These are phyloP conservation scores for Trametes pubescens DNA, from an alignment of 1,284 basidiomycete genomes.

Conservation along the genomic window DNA sequence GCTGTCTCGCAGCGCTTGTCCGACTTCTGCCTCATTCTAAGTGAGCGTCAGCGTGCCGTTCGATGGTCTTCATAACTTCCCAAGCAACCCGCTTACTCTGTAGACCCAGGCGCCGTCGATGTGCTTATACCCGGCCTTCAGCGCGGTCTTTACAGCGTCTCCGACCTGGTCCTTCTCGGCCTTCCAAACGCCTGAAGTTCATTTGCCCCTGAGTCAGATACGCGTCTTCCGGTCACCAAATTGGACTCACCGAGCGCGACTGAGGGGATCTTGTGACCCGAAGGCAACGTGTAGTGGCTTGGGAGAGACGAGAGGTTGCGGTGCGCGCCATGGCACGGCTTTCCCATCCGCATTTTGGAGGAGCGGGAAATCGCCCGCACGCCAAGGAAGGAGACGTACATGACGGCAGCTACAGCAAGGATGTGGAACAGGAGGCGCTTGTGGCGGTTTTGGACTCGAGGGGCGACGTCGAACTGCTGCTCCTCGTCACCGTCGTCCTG, in stretches of 20 bases:
- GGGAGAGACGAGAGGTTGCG: slow-evolving; percentile 48
- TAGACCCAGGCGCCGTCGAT: slow-evolving; percentile 83
- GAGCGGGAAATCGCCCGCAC: slow-evolving; percentile 20
- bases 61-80: neutral
- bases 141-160: slow-evolving; percentile 64
- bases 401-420: slow-evolving; percentile 34
- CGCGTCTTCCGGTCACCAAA: neutral
- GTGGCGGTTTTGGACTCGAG: slow-evolving; percentile 16
- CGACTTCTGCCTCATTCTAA: slow-evolving; percentile 62
- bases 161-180: slow-evolving; percentile 63
- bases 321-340: slow-evolving; percentile 26
- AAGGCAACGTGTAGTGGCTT: slow-evolving; percentile 60
- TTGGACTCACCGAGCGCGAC: slow-evolving; percentile 60
- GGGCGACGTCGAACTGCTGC: slow-evolving; percentile 8
- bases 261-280: slow-evolving; percentile 67
- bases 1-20: slow-evolving; percentile 51
- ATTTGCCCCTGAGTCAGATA: slow-evolving; percentile 15
- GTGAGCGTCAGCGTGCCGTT: neutral
- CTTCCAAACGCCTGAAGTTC: slow-evolving; percentile 64
- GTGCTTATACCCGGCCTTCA: slow-evolving; percentile 72
- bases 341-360: slow-evolving; percentile 20
- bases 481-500: slow-evolving; percentile 22
- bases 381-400: slow-evolving; percentile 37
- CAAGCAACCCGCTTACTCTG: slow-evolving; percentile 51
- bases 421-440: slow-evolving; percentile 35